Evolutionary conservation across 1,284 basidiomycete species (phyloP), one percentile per base, ranked within the genome.

Genomic region (Ustilago sp.): DNA sequence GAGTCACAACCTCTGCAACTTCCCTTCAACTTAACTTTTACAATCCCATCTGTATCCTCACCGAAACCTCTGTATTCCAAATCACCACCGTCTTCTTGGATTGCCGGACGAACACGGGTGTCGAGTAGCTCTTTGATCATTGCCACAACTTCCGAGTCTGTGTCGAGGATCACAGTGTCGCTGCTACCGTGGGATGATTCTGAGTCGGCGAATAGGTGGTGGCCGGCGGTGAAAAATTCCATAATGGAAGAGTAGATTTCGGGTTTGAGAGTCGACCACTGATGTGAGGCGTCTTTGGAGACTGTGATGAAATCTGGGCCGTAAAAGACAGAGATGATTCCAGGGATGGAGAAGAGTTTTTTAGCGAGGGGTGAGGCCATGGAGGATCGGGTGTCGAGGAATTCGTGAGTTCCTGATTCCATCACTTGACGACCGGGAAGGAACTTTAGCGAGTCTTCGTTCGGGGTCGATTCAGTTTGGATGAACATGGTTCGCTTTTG

Each of bases 91-190:
- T 95, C 94, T 85, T 95, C 94, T 92, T 95, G 94, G 79, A 99
- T 98, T 1, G 95, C 94, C 1, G 97, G 96, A 59, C 97, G 88
- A 15, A 99, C 94, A 7, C 96, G 89, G 0, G 96, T 98, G 86
- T 98, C 96, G 64, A 99, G 88, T 56, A 99, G 86, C 87, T 99
- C 96, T 87, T 99, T 99, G 84, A 99, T 95, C 96, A 99, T 99
- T 13, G 94, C 97, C 3, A 99, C 94, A 1, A 94, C 93, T 86
- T 99, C 96, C n/a, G 93, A 93, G 86, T 99, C 96, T 1, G 93
- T 94, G 81, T 98, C 96, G 43, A 98, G 88, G 76, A 99, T 97
- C 63, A 90, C 90, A n/a, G 95, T 98, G 87, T 99, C 97, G 86
- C 95, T 93, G 4, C 94, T 93, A 0, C 93, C 93, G 11, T 92